Base-by-base conservation (phyloP, 2,329 filamentous ascomycete species). In the Phaeosphaeriaceae sp. region DNA sequence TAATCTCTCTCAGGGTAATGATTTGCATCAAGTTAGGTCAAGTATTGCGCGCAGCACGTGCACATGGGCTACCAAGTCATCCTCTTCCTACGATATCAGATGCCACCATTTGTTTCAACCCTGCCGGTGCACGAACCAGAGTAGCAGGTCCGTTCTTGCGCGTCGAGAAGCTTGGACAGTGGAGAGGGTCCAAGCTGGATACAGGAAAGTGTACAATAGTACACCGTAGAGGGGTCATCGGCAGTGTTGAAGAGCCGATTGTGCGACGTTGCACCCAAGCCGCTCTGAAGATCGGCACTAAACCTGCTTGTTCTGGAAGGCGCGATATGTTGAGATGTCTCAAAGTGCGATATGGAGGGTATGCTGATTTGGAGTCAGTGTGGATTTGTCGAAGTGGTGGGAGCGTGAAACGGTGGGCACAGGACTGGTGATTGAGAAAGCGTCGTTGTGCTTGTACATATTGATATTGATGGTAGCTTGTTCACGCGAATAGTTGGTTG, bases 231-330 rank as follows among this genome's bases (percentile, higher is more conserved):
- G 47, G 53, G 56, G 50, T 63, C 56, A 61, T 64, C 64, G 61
- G 62, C 55, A 58, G 57, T 60, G 57, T 61, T 19, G 20, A 20
- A 47, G 15, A 13, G 57, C 53, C 36, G 31, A 31, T 40, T 51
- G 67, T 69, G 60, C 48, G 62, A 70, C 63, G 66, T 69, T 66
- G 54, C 67, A 70, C 62, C 54, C 46, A 55, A 40, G n/a, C 27
- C 51, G 15, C 51, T 63, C 57, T 54, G 50, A 55, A 58, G 66
- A 67, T 69, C 65, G 58, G 48, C 61, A 51, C 54, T 46, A 52
- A 51, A 42, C 46, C 55, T 44, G 51, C 61, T 58, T 58, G 48
- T 61, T 66, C 53, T 53, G 58, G 36, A 54, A 19, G 44, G 49
- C 48, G 53, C 51, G 51, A 56, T 57, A 53, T 58, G 51, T 46